A percentile compares a stretch with the other conserved stretches of the same genome.
Evolutionary conservation across 306 rosid genomes (phyloP).

Genomic region (Senna siamea): DNA sequence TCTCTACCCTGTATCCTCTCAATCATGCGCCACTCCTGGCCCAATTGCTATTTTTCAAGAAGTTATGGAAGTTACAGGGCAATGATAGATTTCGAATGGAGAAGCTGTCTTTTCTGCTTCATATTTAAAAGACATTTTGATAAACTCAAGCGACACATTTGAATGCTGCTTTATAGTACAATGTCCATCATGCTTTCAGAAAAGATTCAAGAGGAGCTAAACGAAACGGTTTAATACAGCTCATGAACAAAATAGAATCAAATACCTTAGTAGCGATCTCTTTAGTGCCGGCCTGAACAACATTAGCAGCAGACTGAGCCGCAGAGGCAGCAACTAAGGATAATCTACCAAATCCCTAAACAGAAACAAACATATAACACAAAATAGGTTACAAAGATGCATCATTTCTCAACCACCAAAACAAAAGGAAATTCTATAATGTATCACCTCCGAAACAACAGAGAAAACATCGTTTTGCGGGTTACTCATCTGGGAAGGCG

Average conservation of each 20-base stretch:
- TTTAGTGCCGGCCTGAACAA: slow-evolving; percentile 86
- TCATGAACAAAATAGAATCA: slow-evolving; percentile 1
- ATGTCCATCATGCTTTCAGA: slow-evolving; percentile 4
- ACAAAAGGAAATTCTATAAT: not conserved
- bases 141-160: slow-evolving; percentile 7
- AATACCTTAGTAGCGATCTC: slow-evolving; percentile 84
- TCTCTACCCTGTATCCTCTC: not conserved
- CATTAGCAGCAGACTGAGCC: slow-evolving; percentile 91
- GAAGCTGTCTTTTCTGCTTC: not conserved
- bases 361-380: slow-evolving; percentile 7
- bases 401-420: not conserved
- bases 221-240: not conserved
- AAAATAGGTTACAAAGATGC: slow-evolving; percentile 7
- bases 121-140: not conserved
- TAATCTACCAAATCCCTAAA: slow-evolving; percentile 84
- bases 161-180: not conserved
- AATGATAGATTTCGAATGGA: slow-evolving; percentile 9
- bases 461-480: slow-evolving; percentile 70
- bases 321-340: slow-evolving; percentile 89
- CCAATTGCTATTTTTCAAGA: not conserved
- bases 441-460: slow-evolving; percentile 86
- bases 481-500: slow-evolving; percentile 51
- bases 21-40: not conserved
- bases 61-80: not conserved
- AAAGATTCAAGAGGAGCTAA: not conserved